These are phyloP conservation scores for Arachnomyces sp. DNA, from an alignment of 2,329 filamentous ascomycete genomes.

Conservation along the genomic window DNA sequence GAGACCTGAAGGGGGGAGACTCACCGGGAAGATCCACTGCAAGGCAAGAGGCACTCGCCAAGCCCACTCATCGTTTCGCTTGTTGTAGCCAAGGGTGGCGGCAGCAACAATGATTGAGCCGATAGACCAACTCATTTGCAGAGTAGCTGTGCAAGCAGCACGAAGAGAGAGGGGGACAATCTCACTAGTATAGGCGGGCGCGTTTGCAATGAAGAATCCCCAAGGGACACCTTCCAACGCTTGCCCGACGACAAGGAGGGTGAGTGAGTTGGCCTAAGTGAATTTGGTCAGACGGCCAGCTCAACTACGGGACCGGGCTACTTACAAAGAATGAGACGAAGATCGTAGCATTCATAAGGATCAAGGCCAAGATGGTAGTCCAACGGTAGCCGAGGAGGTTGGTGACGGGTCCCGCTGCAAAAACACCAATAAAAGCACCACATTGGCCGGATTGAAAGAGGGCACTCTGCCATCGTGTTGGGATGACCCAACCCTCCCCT, in stretches of 20 bases:
- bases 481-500: constrained; percentile 21
- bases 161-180: constrained; percentile 20
- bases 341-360: constrained; percentile 52
- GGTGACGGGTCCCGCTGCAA: constrained; percentile 53
- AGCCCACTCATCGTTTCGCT: constrained; percentile 15
- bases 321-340: constrained; percentile 51
- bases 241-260: constrained; percentile 30
- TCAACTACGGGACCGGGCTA: too few species aligned
- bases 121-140: constrained; percentile 25
- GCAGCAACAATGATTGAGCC: constrained; percentile 22
- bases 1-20: too few species aligned
- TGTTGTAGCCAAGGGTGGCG: constrained; percentile 18
- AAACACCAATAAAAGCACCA: constrained; percentile 53
- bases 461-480: constrained; percentile 45
- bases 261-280: constrained; percentile 35
- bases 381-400: constrained; percentile 52
- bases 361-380: constrained; percentile 48
- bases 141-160: constrained; percentile 19
- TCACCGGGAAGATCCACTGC: constrained; percentile 25
- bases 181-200: constrained; percentile 23
- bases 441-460: constrained; percentile 48
- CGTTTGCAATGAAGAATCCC: constrained; percentile 25
- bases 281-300: too few species aligned
- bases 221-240: constrained; percentile 23
- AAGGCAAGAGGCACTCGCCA: constrained; percentile 21